Conservation (phyloP, 2,329 filamentous ascomycete genomes). For the Cladosporium halotolerans region DNA sequence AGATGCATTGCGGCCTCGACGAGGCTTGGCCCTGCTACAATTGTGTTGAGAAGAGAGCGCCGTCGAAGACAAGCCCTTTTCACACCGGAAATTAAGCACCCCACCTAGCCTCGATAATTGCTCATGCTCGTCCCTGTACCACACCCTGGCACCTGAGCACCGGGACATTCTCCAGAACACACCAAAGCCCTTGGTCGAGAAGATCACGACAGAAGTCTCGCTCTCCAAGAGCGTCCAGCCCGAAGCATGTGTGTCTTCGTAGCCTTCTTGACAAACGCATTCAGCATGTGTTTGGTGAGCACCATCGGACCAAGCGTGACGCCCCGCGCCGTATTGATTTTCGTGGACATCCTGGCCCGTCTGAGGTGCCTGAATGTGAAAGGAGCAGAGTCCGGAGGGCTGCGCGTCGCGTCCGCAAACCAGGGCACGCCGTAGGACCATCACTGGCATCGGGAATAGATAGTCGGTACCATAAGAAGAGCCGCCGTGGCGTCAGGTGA, state of each 20-base stretch:
- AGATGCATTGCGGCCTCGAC: neutral
- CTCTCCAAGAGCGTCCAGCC: too few relatives aligned
- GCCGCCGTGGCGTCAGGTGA: neutral
- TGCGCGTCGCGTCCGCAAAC: neutral
- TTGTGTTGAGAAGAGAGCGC: neutral
- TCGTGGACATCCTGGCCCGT: too few relatives aligned
- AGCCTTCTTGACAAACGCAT: too few relatives aligned
- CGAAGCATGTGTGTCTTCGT: too few relatives aligned
- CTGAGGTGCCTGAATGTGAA: too few relatives aligned
- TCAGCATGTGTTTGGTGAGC: too few relatives aligned
- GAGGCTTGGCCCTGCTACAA: neutral
- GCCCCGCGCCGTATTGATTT: too few relatives aligned
- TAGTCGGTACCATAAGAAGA: conserved; percentile 1
- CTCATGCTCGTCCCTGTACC: neutral
- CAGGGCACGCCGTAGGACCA: neutral
- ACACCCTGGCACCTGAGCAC: too few relatives aligned
- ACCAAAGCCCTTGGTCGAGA: too few relatives aligned
- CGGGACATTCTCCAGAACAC: too few relatives aligned
- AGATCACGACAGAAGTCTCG: too few relatives aligned
- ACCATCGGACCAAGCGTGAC: too few relatives aligned
- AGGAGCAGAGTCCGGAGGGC: neutral
- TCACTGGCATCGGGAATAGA: neutral
- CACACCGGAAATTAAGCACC: neutral
- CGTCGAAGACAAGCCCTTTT: neutral
- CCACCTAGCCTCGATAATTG: neutral